Evolutionary conservation across 768 basidiomycete species (phyloP).

Genomic region (Rhodosporidiobolus odoratus): DNA sequence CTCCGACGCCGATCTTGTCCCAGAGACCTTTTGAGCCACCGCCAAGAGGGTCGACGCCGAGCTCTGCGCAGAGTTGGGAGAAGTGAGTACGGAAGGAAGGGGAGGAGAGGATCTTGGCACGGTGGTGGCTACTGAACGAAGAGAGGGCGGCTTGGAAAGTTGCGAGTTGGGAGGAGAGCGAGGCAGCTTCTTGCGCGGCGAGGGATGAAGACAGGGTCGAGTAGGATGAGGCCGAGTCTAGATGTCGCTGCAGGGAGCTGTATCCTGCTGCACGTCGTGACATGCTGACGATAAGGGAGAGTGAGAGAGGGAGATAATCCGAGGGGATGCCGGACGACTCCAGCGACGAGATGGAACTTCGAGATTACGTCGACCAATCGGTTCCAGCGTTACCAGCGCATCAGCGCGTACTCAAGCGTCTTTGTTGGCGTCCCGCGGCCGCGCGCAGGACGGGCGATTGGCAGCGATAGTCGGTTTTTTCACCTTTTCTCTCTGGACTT

Average conservation of each 20-base stretch:
- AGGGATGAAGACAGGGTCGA: conserved; percentile 72
- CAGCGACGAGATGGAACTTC: too few species aligned
- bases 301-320: background rate
- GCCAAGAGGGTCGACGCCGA: conserved; percentile 84
- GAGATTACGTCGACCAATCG: too few species aligned
- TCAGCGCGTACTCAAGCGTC: too few species aligned
- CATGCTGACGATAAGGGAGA: background rate
- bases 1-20: conserved; percentile 70
- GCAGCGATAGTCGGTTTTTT: too few species aligned
- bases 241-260: conserved; percentile 83
- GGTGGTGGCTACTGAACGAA: conserved; percentile 75
- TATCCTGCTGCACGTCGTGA: conserved; percentile 17
- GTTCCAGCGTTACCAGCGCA: too few species aligned
- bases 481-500: background rate
- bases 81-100: conserved; percentile 86
- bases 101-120: conserved; percentile 73
- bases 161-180: conserved; percentile 72
- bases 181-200: conserved; percentile 67
- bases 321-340: too few species aligned
- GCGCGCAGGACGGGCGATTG: too few species aligned
- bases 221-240: conserved; percentile 72
- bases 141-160: conserved; percentile 76
- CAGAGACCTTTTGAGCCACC: conserved; percentile 62
- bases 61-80: conserved; percentile 89
- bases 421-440: too few species aligned